Conservation (phyloP, 345 rosid species). For the Reutealis trisperma region DNA sequence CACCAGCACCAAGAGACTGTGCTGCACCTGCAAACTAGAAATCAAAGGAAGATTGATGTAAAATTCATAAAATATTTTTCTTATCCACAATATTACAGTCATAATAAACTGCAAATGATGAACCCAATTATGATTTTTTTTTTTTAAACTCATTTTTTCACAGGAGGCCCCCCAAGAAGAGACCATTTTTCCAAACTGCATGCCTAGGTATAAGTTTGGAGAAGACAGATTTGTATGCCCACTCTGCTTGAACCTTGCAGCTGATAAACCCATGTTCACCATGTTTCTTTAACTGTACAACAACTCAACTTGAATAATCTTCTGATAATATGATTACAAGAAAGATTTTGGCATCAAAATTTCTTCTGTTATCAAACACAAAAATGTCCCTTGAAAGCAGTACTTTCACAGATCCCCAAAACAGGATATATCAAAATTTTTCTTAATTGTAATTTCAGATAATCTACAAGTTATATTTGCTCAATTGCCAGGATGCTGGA, state of each 20-base stretch:
- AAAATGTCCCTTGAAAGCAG: background rate
- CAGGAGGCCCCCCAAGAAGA: background rate
- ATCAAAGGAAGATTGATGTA: slow-evolving; percentile 4
- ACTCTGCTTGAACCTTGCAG: background rate
- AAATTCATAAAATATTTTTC: background rate
- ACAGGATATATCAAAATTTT: background rate
- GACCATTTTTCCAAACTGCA: background rate
- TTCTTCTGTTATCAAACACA: background rate
- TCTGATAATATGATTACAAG: background rate
- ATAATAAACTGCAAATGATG: background rate
- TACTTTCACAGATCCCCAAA: background rate
- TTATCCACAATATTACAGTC: background rate
- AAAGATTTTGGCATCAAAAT: slow-evolving; percentile 1
- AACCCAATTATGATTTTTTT: background rate
- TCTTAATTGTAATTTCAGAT: background rate
- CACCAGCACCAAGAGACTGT: slow-evolving; percentile 69
- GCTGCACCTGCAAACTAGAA: slow-evolving; percentile 69
- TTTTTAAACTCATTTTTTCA: background rate
- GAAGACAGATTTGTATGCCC: background rate
- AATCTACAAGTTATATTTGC: background rate
- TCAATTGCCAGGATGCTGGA: background rate
- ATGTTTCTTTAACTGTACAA: background rate
- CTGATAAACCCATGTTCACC: slow-evolving; percentile 4
- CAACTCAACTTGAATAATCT: background rate
- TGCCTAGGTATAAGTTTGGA: background rate